Conservation (phyloP, 169 alveolate genomes). For the Perkinsus marinus region DNA sequence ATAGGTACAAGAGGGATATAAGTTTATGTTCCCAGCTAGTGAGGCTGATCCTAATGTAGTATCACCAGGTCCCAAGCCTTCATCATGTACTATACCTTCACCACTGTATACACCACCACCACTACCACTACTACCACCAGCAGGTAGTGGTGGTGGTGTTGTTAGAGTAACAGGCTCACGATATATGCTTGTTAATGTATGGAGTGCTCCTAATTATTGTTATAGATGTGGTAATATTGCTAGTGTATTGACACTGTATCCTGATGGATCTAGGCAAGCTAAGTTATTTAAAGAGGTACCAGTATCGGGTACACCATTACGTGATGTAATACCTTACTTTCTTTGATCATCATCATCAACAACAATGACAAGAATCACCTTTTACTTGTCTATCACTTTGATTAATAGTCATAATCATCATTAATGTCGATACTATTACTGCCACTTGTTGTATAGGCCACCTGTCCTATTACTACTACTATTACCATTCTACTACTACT, state of each 20-base stretch:
- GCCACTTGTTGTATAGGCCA: no score
- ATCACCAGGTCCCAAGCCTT: neutral
- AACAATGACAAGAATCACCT: neutral
- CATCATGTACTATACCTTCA: neutral
- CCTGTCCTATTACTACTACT: no score
- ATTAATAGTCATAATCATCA: neutral
- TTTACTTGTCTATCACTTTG: neutral
- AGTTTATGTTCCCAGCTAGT: slow-evolving; percentile 33
- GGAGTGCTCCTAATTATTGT: slow-evolving; percentile 96
- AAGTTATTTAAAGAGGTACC: neutral
- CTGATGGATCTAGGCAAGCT: neutral
- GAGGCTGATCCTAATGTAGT: slow-evolving; percentile 20
- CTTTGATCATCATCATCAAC: neutral
- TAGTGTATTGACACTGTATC: slow-evolving; percentile 25
- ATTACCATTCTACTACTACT: no score
- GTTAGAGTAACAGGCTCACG: slow-evolving; percentile 22
- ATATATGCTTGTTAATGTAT: slow-evolving; percentile 63
- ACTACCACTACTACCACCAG: neutral
- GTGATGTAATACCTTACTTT: neutral
- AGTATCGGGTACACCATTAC: neutral
- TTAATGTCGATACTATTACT: neutral
- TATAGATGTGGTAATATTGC: slow-evolving; percentile 81
- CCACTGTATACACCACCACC: no score
- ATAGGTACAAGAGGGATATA: slow-evolving; percentile 25
- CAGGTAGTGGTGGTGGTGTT: slow-evolving; percentile 63